Conservation (phyloP, 2,329 filamentous ascomycete genomes). For the Exophiala aquamarina region DNA sequence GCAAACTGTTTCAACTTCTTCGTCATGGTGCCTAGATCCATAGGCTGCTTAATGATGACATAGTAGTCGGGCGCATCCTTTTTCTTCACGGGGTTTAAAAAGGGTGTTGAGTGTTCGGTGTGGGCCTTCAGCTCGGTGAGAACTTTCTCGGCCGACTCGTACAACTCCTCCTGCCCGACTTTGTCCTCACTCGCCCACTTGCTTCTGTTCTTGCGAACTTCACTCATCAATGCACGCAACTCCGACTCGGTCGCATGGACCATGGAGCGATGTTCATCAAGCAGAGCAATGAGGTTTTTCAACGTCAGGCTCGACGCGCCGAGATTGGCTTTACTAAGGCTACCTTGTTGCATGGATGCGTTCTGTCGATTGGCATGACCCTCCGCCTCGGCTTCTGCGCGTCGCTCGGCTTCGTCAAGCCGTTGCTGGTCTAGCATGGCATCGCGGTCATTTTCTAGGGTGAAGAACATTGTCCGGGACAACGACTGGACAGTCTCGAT, state of each 20-base stretch:
- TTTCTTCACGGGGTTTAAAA: conserved; percentile 92
- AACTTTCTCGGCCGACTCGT: conserved; percentile 95
- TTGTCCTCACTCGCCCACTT: conserved; percentile 99
- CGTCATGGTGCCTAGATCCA: conserved; percentile 97
- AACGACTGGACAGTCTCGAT: conserved; percentile 86
- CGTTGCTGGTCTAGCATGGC: conserved; percentile 98
- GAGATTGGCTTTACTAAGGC: conserved; percentile 88
- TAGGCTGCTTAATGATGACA: conserved; percentile 75
- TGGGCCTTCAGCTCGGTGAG: conserved; percentile 95
- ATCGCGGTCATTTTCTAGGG: conserved; percentile 88
- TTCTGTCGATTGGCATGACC: conserved; percentile 47
- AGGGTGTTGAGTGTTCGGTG: conserved; percentile 96
- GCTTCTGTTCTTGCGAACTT: conserved; percentile 95
- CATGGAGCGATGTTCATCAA: conserved; percentile 87
- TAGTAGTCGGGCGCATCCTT: conserved; percentile 96
- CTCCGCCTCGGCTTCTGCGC: conserved; percentile 93
- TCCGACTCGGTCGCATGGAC: conserved; percentile 92
- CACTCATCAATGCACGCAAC: conserved; percentile 87
- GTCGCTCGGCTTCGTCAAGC: conserved; percentile 92
- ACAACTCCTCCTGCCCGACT: conserved; percentile 94
- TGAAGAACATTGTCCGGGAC: conserved; percentile 93
- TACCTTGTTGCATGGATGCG: conserved; percentile 73
- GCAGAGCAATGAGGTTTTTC: conserved; percentile 93
- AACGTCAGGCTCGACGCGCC: conserved; percentile 93
- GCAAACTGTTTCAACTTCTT: conserved; percentile 85